Evolutionary conservation across 2,329 filamentous ascomycete genomes (phyloP).

Genomic region (Colletotrichum viniferum): DNA sequence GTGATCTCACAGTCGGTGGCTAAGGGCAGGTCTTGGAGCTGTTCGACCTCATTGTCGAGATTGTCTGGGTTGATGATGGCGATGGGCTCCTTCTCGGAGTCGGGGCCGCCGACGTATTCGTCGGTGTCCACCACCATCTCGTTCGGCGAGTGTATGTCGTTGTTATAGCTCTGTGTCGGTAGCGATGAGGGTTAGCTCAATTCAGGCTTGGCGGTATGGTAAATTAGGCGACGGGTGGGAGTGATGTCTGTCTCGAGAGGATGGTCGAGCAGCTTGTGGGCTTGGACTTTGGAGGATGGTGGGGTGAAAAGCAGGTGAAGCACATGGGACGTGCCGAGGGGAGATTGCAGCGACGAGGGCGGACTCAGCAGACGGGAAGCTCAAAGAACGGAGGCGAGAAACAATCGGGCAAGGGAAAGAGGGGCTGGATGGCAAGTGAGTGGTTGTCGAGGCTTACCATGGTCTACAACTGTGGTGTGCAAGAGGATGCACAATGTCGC

Average conservation of each 20-base stretch:
- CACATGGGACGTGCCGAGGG: neutral
- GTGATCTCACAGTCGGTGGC: constrained; percentile 57
- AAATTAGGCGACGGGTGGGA: neutral
- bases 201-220: neutral
- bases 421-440: neutral
- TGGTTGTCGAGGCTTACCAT: constrained; percentile 11
- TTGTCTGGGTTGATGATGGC: constrained; percentile 60
- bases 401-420: neutral
- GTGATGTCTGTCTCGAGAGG: neutral
- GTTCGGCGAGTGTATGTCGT: constrained; percentile 57
- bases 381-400: neutral
- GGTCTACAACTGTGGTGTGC: constrained; percentile 10
- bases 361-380: neutral
- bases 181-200: neutral
- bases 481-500: neutral
- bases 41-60: constrained; percentile 52
- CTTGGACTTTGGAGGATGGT: constrained; percentile 1
- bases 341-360: neutral
- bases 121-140: constrained; percentile 61
- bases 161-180: constrained; percentile 50
- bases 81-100: constrained; percentile 55
- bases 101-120: constrained; percentile 56
- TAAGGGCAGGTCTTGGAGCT: constrained; percentile 50
- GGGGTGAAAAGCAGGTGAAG: constrained; percentile 1
- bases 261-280: neutral